phyloP scores from a whole-genome alignment of 345 rosid genomes.

The Citrus glauca region DNA sequence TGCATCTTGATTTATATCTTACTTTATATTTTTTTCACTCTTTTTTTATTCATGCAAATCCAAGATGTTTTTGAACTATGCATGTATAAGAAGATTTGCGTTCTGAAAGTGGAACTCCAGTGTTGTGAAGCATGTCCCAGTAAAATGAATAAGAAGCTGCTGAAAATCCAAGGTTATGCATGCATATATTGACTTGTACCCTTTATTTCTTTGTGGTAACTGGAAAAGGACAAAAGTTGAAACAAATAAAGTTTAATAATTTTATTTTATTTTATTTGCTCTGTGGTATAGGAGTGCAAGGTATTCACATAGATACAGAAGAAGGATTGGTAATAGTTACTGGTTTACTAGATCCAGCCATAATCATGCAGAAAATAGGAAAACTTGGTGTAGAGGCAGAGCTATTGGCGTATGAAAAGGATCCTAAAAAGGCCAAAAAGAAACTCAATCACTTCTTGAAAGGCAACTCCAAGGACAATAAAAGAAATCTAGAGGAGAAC shows the following conservation, averaged over 20 bases:
- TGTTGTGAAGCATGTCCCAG: conserved; percentile 11
- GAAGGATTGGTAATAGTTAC: conserved; percentile 13
- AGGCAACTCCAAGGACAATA: background rate
- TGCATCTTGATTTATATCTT: background rate
- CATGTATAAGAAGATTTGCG: background rate
- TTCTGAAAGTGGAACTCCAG: conserved; percentile 10
- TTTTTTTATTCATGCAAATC: background rate
- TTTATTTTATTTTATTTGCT: background rate
- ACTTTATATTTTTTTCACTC: background rate
- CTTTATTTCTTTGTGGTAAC: background rate
- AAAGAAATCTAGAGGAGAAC: background rate
- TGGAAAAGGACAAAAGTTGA: background rate
- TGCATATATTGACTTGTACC: background rate
- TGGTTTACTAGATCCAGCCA: conserved; percentile 13
- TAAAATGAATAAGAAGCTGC: conserved; percentile 16
- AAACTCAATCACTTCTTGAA: background rate
- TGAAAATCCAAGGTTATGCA: conserved; percentile 22
- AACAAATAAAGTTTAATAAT: background rate
- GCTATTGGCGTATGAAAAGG: conserved; percentile 14
- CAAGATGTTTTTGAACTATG: background rate
- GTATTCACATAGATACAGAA: conserved; percentile 9
- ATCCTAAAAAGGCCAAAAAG: background rate
- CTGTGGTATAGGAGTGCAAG: conserved; percentile 14
- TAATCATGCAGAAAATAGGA: background rate
- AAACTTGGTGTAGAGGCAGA: conserved; percentile 14